phyloP scores from a whole-genome alignment of 257 asterid species.

The Plantago major region DNA sequence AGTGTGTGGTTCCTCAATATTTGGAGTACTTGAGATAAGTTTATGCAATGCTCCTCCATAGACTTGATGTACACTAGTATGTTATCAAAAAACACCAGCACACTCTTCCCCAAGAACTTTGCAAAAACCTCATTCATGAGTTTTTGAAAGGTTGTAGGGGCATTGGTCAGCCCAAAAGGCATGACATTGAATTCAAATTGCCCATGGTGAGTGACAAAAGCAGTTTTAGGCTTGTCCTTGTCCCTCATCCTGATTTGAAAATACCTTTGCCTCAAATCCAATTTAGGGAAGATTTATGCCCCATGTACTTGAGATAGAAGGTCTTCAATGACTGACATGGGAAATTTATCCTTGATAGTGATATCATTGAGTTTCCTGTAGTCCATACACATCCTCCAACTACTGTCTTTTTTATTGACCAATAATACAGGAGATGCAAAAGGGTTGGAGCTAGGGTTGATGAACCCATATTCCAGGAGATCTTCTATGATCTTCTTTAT shows the following conservation, averaged over 20 bases:
- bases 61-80: neutral
- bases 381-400: neutral
- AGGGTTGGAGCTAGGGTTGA: neutral
- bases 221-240: too few relatives aligned
- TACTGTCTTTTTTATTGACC: neutral
- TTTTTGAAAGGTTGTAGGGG: too few relatives aligned
- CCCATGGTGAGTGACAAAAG: too few relatives aligned
- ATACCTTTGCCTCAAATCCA: conserved; percentile 8
- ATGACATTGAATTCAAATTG: too few relatives aligned
- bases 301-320: conserved; percentile 10
- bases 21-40: neutral
- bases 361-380: neutral
- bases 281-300: neutral
- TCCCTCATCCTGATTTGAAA: neutral
- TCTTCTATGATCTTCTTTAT: neutral
- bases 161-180: too few relatives aligned
- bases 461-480: neutral
- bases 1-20: neutral
- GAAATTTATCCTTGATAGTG: neutral
- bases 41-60: neutral
- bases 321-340: conserved; percentile 11
- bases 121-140: too few relatives aligned
- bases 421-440: neutral
- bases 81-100: neutral
- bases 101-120: neutral